A percentile compares a stretch with the other conserved stretches of the same genome.
Conservation (phyloP, 345 rosid genomes). For the Syzygium oleosum region DNA sequence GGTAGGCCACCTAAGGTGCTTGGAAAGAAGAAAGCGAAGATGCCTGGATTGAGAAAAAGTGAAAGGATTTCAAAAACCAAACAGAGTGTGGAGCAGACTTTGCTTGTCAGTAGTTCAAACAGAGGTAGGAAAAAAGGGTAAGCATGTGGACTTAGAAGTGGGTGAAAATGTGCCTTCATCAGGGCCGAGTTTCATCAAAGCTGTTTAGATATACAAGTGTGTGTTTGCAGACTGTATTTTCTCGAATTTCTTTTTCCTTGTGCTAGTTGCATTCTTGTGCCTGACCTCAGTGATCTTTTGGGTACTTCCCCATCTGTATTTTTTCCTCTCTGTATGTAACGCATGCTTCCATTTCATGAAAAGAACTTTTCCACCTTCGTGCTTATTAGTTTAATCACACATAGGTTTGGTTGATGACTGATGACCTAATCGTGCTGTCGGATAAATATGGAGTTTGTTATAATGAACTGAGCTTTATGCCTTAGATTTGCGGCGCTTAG, state of each 20-base stretch:
- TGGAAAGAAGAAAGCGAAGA: slow-evolving; percentile 4
- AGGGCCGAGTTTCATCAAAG: slow-evolving; percentile 50
- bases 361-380: background rate
- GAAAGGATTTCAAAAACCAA: slow-evolving; percentile 5
- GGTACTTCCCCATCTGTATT: background rate
- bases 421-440: background rate
- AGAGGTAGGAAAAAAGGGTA: slow-evolving; percentile 15
- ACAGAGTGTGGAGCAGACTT: slow-evolving; percentile 7
- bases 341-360: background rate
- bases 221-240: slow-evolving; percentile 7
- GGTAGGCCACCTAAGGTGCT: slow-evolving; percentile 25
- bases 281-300: background rate
- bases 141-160: slow-evolving; percentile 5
- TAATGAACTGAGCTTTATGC: background rate
- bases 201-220: slow-evolving; percentile 78
- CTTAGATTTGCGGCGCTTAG: background rate
- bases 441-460: background rate
- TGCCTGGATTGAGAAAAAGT: slow-evolving; percentile 15
- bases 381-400: background rate
- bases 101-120: slow-evolving; percentile 4
- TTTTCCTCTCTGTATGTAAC: background rate
- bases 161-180: background rate
- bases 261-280: background rate
- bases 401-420: background rate
- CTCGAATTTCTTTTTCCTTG: background rate